Percentiles rank a stretch among this genome's conserved stretches.
These are phyloP conservation scores for Moringa oleifera DNA, from an alignment of 345 rosid genomes.

Conservation along the genomic window DNA sequence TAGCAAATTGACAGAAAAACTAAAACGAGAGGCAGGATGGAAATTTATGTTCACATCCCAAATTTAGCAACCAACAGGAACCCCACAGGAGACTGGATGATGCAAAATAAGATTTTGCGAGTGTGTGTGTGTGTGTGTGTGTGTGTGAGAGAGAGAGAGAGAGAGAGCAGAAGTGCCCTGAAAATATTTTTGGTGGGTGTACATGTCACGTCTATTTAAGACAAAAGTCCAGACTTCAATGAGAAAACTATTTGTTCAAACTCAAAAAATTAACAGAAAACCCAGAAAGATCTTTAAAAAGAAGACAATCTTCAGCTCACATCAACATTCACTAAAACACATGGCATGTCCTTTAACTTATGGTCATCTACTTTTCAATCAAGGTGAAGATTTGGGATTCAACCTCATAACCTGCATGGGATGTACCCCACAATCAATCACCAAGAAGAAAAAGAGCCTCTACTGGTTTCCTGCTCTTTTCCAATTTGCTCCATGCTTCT, in stretches of 20 bases:
- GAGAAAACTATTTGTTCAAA: not conserved
- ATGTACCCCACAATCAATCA: too few species aligned
- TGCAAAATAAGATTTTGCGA: not conserved
- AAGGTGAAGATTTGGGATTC: too few species aligned
- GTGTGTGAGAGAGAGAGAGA: not conserved
- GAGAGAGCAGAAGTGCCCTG: not conserved
- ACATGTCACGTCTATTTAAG: not conserved
- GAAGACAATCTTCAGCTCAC: not conserved
- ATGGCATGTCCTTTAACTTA: not conserved
- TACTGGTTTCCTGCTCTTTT: not conserved
- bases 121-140: too few species aligned
- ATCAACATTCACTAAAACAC: not conserved
- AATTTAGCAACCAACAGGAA: slow-evolving; percentile 11
- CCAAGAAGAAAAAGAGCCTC: not conserved
- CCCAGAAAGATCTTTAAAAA: not conserved
- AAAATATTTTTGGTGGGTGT: not conserved
- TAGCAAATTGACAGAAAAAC: too few species aligned
- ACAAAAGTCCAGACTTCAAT: not conserved
- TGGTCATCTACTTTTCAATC: too few species aligned
- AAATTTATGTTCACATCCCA: not conserved
- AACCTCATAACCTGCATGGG: too few species aligned
- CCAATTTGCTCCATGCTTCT: not conserved
- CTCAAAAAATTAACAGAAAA: not conserved
- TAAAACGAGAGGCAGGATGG: not conserved
- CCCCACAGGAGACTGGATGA: slow-evolving; percentile 3